phyloP scores from a whole-genome alignment of 352 stramenopile species.

The Globisporangium cystogenes region DNA sequence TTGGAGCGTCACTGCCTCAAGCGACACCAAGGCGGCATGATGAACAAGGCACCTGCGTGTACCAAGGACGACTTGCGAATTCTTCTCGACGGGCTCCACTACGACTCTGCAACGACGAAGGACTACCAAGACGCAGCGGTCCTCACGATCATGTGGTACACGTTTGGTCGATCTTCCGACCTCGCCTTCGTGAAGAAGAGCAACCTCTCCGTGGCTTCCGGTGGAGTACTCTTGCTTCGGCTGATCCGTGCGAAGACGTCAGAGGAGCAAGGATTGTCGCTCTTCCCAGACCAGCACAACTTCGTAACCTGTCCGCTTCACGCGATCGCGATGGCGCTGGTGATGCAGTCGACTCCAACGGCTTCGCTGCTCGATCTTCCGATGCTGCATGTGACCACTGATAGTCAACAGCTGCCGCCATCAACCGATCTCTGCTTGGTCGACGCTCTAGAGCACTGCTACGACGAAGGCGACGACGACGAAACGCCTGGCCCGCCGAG shows the following conservation, averaged over 20 bases:
- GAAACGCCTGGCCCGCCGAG: not conserved
- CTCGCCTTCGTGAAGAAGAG: constrained; percentile 20
- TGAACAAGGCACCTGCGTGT: constrained; percentile 28
- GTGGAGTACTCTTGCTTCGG: constrained; percentile 16
- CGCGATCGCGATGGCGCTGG: constrained; percentile 14
- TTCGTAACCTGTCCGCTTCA: constrained; percentile 17
- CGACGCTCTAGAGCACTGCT: not conserved
- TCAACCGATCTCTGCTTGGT: not conserved
- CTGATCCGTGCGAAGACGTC: constrained; percentile 25
- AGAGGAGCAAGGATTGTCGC: constrained; percentile 20
- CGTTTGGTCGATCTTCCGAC: constrained; percentile 27
- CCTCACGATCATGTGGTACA: constrained; percentile 22
- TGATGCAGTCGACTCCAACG: constrained; percentile 12
- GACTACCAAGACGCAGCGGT: constrained; percentile 30
- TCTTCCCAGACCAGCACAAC: constrained; percentile 17
- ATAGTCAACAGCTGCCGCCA: constrained; percentile 5
- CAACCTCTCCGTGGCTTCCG: constrained; percentile 14
- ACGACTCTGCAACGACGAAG: constrained; percentile 11
- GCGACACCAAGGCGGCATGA: constrained; percentile 9
- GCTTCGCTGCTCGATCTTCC: constrained; percentile 6
- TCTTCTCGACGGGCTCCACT: constrained; percentile 7
- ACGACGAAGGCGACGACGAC: too few relatives aligned
- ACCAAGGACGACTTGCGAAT: constrained; percentile 17
- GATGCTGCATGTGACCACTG: not conserved
- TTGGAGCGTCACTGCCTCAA: constrained; percentile 11